Evolutionary conservation across 1,284 basidiomycete genomes (phyloP), one percentile per base, ranked within the genome.

Genomic region (Trametes sp.): DNA sequence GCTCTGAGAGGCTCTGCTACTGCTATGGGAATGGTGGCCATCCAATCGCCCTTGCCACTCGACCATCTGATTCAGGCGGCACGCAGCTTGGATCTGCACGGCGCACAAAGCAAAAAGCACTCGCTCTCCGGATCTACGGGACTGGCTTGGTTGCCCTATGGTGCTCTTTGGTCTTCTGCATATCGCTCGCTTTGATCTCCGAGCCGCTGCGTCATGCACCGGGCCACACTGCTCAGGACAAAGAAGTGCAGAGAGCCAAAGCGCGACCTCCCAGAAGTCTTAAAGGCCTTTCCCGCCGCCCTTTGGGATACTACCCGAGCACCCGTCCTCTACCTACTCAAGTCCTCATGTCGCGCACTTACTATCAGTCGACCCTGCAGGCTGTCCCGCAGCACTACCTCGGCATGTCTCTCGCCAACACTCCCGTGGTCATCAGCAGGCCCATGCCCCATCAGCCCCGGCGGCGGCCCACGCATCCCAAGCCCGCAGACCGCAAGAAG

Each of bases 371-470:
- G 23, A 28, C 58, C 50, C 29, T 51, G 29, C 56, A 65, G 54
- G 16, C 59, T 44, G 54, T 54, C 33, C 24, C 64, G 35, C 53
- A 63, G 33, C 35, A 52, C 42, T 50, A 54, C 45, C 50, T 68
- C n/a, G 63, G 64, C 42, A 68, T 65, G 63, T 68, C 66, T 23
- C 54, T 65, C 28, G 62, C 62, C 46, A 68, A 68, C 50, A 44
- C 57, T n/a, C 66, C 63, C 21, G 35, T 67, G 53, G 45, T 56
- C 45, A 67, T 67, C 59, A 65, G 63, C 54, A 59, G 63, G 33
- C 66, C 66, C 31, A 58, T 67, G 61, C 66, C 66, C 41, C 66
- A 68, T 42, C 64, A 61, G 44, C 61, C 51, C 54, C 61, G 45
- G 36, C 50, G 63, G 5, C 55, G 41, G n/a, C 62, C n/a, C 35